A percentile compares a stretch with the other conserved stretches of the same genome.
These are phyloP conservation scores for Chlorella variabilis DNA, from an alignment of 163 green algal species.

Conservation along the genomic window DNA sequence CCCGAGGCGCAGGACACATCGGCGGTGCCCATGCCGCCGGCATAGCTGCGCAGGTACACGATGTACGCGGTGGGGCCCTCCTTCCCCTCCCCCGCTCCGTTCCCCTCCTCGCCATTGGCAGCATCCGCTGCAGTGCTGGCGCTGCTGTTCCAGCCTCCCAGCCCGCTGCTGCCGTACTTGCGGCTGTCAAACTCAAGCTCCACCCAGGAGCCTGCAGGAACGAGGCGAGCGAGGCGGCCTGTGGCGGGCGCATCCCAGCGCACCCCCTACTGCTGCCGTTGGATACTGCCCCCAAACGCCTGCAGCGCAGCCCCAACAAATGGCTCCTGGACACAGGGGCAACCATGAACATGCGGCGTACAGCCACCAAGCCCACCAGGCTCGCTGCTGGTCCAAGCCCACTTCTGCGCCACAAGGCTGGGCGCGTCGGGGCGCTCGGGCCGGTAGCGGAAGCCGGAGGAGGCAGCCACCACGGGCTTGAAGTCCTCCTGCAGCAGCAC, in stretches of 20 bases:
- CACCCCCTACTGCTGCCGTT: no score
- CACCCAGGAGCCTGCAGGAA: no score
- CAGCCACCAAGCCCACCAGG: no score
- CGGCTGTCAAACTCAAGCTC: conserved; percentile 13
- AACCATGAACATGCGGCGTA: no score
- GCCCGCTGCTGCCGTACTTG: neutral
- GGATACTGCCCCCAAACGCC: no score
- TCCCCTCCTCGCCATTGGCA: neutral
- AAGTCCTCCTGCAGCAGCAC: neutral
- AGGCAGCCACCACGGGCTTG: neutral
- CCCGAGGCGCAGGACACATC: neutral
- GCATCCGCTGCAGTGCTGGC: neutral
- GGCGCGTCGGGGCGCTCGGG: neutral
- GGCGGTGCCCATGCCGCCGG: neutral
- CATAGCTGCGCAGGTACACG: neutral
- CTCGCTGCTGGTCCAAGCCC: conserved; percentile 3
- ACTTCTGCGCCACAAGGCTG: conserved; percentile 9
- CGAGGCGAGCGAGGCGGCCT: no score
- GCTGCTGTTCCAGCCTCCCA: neutral
- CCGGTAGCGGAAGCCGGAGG: neutral
- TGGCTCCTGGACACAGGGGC: no score
- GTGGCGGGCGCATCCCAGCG: no score
- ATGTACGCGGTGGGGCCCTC: neutral
- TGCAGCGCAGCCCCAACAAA: no score
- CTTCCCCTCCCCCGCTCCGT: neutral